Evolutionary conservation across 164 flowering plant genomes (phyloP).

Genomic region (Cinnamomum micranthum): DNA sequence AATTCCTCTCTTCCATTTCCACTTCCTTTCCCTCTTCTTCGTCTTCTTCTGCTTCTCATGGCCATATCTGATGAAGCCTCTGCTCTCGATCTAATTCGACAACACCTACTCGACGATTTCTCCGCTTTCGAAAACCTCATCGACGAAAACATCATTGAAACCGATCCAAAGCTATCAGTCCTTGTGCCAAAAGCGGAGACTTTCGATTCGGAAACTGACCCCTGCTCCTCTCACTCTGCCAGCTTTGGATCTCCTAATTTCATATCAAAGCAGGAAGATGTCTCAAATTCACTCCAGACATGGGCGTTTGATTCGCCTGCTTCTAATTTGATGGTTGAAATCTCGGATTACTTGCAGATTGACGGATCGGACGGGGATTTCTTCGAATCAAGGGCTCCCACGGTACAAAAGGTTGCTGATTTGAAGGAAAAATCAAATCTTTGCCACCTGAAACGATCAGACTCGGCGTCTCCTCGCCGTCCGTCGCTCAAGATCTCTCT

Average conservation of each 20-base stretch:
- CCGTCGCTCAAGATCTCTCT: constrained; percentile 24
- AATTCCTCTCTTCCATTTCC: not conserved
- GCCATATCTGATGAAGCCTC: constrained; percentile 27
- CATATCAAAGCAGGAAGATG: not conserved
- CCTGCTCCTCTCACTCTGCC: not conserved
- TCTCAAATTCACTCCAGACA: not conserved
- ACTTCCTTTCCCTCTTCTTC: not conserved
- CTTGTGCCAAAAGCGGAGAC: not conserved
- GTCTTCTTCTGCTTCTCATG: constrained; percentile 12
- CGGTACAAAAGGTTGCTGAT: not conserved
- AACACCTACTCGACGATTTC: constrained; percentile 34
- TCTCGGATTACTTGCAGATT: constrained; percentile 2
- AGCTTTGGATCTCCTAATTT: not conserved
- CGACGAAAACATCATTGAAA: not conserved
- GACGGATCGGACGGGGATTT: not conserved
- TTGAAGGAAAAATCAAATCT: not conserved
- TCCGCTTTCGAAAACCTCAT: constrained; percentile 16
- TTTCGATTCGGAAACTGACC: constrained; percentile 1
- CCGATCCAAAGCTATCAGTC: not conserved
- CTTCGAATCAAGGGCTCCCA: not conserved
- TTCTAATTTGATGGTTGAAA: not conserved
- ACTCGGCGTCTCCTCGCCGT: constrained; percentile 6
- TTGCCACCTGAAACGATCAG: not conserved
- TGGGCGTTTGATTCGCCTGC: not conserved
- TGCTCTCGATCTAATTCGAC: constrained; percentile 30